Evolutionary conservation across 2,329 filamentous ascomycete genomes (phyloP), one percentile per base, ranked within the genome.

Genomic region (Mycosphaerella arachidis): DNA sequence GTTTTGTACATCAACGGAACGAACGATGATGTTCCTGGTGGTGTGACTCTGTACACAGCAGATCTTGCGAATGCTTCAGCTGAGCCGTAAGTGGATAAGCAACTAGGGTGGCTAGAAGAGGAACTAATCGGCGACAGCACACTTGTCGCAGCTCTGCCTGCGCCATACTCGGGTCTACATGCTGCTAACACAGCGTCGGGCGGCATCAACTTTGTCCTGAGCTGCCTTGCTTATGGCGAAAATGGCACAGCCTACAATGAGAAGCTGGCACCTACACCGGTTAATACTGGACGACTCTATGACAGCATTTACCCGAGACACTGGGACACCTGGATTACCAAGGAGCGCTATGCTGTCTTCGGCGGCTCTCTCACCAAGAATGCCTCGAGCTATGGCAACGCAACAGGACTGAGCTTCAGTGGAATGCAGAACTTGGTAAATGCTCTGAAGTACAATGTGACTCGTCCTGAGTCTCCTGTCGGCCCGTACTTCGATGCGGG

Each of bases 241-340:
- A 68, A 68, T 56, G 67, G 67, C 24, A 65, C 76, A 48, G 71
- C 82, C 16, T 78, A 77, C 65, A 82, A 82, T 53, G 76, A 79
- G 30, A 76, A 80, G 54, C 76, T 80, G 61, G 77, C 73, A 6
- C 76, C 76, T 53, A 79, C 78, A 60, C 74, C 79, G 1, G 63
- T 71, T 24, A 79, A 75, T 16, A 78, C 77, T 1, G 81, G 78
- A 1, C 76, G 71, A 52, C 66, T 83, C 4, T 83, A 82, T 65
- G 79, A 79, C 20, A 78, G 75, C 8, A 72, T 82, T 18, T 82
- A 79, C 66, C 81, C 83, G 12, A 74, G 81, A 37, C 80, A 82
- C 63, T 83, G 81, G 81, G 81, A 83, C 64, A 70, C 75, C 6
- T 83, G 79, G 63, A 69, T 81, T 13, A 75, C 76, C 24, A 76